Base-by-base conservation (phyloP, 78 protist genomes). In the Dictyostelium capitatum region DNA sequence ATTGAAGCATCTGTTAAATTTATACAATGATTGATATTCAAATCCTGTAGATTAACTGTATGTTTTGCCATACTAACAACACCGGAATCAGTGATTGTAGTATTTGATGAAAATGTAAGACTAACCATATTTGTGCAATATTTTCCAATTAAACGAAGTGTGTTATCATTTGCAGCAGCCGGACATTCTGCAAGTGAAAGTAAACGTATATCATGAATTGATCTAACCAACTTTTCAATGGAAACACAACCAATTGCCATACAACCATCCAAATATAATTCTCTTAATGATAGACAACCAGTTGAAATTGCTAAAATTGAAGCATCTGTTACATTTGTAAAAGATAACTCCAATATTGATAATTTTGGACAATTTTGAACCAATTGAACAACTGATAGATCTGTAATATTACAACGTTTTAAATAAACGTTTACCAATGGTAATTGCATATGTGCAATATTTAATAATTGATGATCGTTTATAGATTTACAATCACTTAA, bases 341-440 rank as follows among this genome's bases (percentile, higher is more conserved):
- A 75, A 4, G 80, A 41, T 1, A 87, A 41, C 32, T 87, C 72
- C 6, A 87, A 20, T 0, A 41, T 48, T 19, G 85, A 64, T 1
- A 87, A 6, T 80, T 79, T 87, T 15, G 83, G 78, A 28, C 72
- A 77, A 19, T 77, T 59, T 59, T 59, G 78, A 51, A 57, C 30
- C 28, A 87, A 46, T 32, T 74, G 85, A 11, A 77, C 41, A 12
- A 77, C 47, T 2, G 93, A 32, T n/a, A 57, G 6, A 64, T 87
- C 93, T 3, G 85, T 32, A n/a, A 87, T 79, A 50, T 77, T 87
- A 65, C 93, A 87, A 41, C 70, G 43, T 54, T 87, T 87, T 43
- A 87, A 73, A 41, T 87, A 87, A 20, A 87, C 37, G 37, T 87
- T 87, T 11, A 87, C 93, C 25, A 87, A 47, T 74, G 93, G 93